Evolutionary conservation across 2,329 filamentous ascomycete genomes (phyloP).

Genomic region (Fusarium decemcellulare): DNA sequence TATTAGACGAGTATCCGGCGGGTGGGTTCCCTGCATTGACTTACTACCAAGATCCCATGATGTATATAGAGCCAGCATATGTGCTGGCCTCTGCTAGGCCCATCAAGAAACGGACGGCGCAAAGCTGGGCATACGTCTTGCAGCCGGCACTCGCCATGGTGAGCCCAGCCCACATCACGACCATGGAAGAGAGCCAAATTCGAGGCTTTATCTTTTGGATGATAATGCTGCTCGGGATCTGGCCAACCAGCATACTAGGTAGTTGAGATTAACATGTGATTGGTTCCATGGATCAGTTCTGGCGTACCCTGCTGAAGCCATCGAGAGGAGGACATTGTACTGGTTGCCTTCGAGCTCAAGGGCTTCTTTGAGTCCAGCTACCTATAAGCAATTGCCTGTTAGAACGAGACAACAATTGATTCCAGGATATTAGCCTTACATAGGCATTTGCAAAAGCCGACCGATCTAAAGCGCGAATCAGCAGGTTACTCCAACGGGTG

Average conservation of each 20-base stretch:
- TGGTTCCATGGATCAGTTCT: too few relatives aligned
- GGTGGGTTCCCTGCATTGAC: too few relatives aligned
- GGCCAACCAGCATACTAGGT: slow-evolving; percentile 60
- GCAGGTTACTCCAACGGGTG: rapidly evolving
- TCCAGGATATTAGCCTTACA: rapidly evolving
- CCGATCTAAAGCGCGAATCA: slow-evolving; percentile 14
- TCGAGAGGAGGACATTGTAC: slow-evolving; percentile 48
- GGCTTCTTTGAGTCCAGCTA: slow-evolving; percentile 60
- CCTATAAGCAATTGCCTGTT: slow-evolving; percentile 24
- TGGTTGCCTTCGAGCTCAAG: slow-evolving; percentile 59
- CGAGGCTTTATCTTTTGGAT: slow-evolving; percentile 72
- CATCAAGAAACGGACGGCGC: slow-evolving; percentile 46
- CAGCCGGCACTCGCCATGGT: slow-evolving; percentile 58
- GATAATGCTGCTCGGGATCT: slow-evolving; percentile 70
- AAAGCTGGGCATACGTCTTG: slow-evolving; percentile 49
- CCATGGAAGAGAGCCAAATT: slow-evolving; percentile 71
- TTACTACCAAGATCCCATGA: slow-evolving; percentile 65
- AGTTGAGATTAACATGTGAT: too few relatives aligned
- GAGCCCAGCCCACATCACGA: slow-evolving; percentile 71
- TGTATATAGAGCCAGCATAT: slow-evolving; percentile 51
- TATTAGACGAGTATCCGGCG: too few relatives aligned
- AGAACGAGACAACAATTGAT: rapidly evolving
- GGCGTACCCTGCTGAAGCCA: slow-evolving; percentile 49
- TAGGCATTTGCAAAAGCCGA: slow-evolving; percentile 39
- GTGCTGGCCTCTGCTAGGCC: slow-evolving; percentile 48